Evolutionary conservation across 2,329 filamentous ascomycete genomes (phyloP).

Genomic region (Pseudogymnoascus sp.): DNA sequence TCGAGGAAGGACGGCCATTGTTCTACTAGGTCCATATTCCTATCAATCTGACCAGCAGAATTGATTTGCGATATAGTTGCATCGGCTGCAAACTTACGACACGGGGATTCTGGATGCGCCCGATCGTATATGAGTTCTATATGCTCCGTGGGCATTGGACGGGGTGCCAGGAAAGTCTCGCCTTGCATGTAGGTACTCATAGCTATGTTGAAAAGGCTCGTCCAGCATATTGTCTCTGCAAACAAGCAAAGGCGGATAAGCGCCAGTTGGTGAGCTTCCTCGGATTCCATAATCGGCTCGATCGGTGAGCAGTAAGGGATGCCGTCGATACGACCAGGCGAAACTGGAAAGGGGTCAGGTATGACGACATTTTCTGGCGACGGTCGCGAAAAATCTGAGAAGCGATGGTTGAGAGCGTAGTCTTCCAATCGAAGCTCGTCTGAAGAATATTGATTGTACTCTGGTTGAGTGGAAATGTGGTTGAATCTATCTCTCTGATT

Average conservation of each 20-base stretch:
- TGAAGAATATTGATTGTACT: background rate
- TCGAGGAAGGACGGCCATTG: constrained; percentile 5
- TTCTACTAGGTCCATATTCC: constrained; percentile 1
- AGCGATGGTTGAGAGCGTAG: background rate
- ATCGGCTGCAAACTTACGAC: constrained; percentile 15
- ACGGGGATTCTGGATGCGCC: constrained; percentile 10
- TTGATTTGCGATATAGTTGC: background rate
- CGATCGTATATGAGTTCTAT: constrained; percentile 15
- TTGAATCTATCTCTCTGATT: background rate
- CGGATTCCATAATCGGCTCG: background rate
- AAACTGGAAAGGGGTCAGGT: background rate
- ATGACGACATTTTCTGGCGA: background rate
- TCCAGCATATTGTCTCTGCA: constrained; percentile 14
- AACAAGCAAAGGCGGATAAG: constrained; percentile 17
- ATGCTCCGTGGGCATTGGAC: constrained; percentile 7
- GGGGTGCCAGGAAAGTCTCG: constrained; percentile 11
- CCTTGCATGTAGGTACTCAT: constrained; percentile 14
- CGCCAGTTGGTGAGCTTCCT: constrained; percentile 11
- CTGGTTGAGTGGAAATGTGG: background rate
- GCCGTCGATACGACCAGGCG: background rate
- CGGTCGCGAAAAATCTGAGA: background rate
- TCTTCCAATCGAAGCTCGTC: constrained; percentile 6
- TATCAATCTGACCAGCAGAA: constrained; percentile 1
- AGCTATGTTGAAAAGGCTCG: constrained; percentile 15
- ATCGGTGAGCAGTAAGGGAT: background rate